Base-by-base conservation (phyloP, 495 filamentous ascomycete species). In the Penicillium dipodomyicola region DNA sequence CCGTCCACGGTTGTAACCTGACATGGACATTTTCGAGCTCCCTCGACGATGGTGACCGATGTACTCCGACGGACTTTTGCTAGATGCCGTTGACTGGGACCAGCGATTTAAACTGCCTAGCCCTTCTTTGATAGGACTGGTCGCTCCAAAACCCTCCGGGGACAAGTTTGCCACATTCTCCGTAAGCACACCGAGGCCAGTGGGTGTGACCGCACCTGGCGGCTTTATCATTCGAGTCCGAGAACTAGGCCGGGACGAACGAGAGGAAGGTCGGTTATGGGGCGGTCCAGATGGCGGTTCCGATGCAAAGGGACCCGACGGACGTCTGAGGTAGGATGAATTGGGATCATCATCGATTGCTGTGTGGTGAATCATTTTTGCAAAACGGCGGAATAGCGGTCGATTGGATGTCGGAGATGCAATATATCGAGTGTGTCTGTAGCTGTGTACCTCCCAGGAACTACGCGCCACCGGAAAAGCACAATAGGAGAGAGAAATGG, bases 51-150 rank as follows among this genome's bases (percentile, higher is more conserved):
- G 75, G 49, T 78, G 75, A 46, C 74, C 69, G 12, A 60, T 59
- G 37, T 65, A 58, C 8, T 71, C 63, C 4, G 78, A 72, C 39
- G 87, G 87, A 30, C 78, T 72, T 45, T 76, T 82, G 69, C 87
- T 92, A 43, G 87, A 90, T 10, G 80, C 66, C 20, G 91, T 90
- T 4, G 88, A 91, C 27, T 87, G 83, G 27, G 89, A 92, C 90
- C 89, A 93, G 52, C 89, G 85, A 70, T 93, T 91, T 64, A 91
- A 79, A 56, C 85, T 90, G 32, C 82, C 84, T 41, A 91, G 72
- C 4, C 84, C 83, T 64, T 90, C 87, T 63, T 77, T 80, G 54
- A 85, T 71, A 51, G 72, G 78, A 45, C 74, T 72, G 45, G 68
- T 65, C 52, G 69, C 74, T 25, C 61, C 64, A 29, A 59, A 45